phyloP scores from a whole-genome alignment of 352 stramenopile genomes.

The Albugo laibachii region DNA sequence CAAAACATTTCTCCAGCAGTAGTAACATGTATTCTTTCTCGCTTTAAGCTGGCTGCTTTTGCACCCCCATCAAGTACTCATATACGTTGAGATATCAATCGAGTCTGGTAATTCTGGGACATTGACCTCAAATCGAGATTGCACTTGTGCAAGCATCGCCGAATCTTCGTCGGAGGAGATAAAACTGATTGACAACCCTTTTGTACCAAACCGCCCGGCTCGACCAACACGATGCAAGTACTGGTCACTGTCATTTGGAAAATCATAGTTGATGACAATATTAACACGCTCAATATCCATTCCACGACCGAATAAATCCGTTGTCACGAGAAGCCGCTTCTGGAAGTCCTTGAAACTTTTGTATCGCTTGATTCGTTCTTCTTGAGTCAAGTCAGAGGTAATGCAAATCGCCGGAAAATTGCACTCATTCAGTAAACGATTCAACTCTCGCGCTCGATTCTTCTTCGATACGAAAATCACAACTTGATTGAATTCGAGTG shows the following conservation, averaged over 20 bases:
- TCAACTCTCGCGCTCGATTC: conserved; percentile 93
- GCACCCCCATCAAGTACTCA: conserved; percentile 40
- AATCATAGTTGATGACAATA: conserved; percentile 99
- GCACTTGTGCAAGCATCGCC: conserved; percentile 95
- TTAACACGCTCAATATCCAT: conserved; percentile 99
- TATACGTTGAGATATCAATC: conserved; percentile 99
- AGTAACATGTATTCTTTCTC: no score
- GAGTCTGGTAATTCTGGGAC: conserved; percentile 98
- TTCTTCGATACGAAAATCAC: conserved; percentile 98
- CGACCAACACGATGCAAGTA: conserved; percentile 98
- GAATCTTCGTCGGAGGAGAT: conserved; percentile 95
- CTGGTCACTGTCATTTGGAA: conserved; percentile 94
- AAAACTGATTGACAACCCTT: conserved; percentile 99
- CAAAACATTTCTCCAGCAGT: not conserved
- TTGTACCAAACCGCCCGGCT: conserved; percentile 98
- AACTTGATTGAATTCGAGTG: conserved; percentile 99
- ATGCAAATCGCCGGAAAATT: conserved; percentile 99
- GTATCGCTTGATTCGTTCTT: conserved; percentile 96
- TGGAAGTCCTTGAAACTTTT: conserved; percentile 99
- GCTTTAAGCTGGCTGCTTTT: no score
- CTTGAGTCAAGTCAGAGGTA: conserved; percentile 93
- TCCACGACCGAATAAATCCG: conserved; percentile 97
- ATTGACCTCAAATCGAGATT: conserved; percentile 99
- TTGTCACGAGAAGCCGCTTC: conserved; percentile 98
- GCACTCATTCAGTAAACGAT: conserved; percentile 95